Evolutionary conservation across 1,139 yeast species (phyloP).

Genomic region (Saccharomyces uvarum): DNA sequence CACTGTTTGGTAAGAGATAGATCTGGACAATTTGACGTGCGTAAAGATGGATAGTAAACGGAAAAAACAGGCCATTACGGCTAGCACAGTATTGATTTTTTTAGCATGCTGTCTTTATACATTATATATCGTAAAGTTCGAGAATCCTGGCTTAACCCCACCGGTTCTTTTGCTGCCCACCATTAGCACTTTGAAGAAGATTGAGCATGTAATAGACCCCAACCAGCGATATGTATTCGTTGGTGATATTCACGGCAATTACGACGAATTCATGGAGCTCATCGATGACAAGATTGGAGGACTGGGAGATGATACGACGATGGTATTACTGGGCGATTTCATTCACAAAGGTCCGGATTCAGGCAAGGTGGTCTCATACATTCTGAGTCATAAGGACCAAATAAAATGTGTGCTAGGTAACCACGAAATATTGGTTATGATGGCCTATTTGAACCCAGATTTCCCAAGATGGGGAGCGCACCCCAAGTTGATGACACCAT

Average conservation of each 20-base stretch:
- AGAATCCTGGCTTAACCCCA: not conserved
- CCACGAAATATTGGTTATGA: constrained; percentile 42
- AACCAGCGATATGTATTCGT: constrained; percentile 38
- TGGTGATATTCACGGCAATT: constrained; percentile 88
- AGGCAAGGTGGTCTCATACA: constrained; percentile 56
- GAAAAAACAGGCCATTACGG: not conserved
- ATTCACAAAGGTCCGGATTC: constrained; percentile 80
- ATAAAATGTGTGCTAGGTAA: constrained; percentile 79
- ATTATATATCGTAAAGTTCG: not conserved
- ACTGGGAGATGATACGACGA: constrained; percentile 13
- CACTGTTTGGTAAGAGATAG: not conserved
- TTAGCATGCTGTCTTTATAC: not conserved
- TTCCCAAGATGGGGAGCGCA: not conserved
- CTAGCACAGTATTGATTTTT: not conserved
- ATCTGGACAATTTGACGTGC: not conserved
- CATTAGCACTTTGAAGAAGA: constrained; percentile 31
- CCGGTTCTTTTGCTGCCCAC: constrained; percentile 5
- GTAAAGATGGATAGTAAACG: not conserved
- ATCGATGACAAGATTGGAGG: constrained; percentile 55
- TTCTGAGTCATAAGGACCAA: constrained; percentile 42
- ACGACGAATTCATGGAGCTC: constrained; percentile 45
- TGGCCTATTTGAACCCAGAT: constrained; percentile 24
- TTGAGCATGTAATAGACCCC: not conserved
- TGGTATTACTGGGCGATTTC: constrained; percentile 68
- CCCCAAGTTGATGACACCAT: constrained; percentile 5